These are phyloP conservation scores for Annulohypoxylon truncatum DNA, from an alignment of 2,329 filamentous ascomycete genomes.

Conservation along the genomic window DNA sequence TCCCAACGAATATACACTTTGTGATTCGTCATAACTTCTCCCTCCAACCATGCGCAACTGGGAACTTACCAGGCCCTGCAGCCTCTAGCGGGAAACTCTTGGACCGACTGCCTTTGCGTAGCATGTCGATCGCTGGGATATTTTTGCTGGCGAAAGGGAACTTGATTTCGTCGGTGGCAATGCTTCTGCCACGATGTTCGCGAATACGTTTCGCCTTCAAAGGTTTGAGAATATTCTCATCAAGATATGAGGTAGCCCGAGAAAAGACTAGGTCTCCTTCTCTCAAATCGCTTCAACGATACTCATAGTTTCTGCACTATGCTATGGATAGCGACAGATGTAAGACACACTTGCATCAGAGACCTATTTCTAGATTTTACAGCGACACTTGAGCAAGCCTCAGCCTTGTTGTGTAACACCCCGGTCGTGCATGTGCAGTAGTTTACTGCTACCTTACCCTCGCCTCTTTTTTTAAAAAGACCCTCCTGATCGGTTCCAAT, in stretches of 20 bases:
- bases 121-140: conserved; percentile 28
- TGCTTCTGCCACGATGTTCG: conserved; percentile 31
- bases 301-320: conserved; percentile 12
- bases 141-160: conserved; percentile 23
- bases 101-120: conserved; percentile 26
- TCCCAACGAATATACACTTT: conserved; percentile 37
- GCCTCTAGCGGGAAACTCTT: conserved; percentile 15
- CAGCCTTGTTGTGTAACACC: conserved; percentile 43
- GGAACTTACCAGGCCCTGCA: conserved; percentile 12
- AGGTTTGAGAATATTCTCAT: not conserved
- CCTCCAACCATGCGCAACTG: conserved; percentile 13
- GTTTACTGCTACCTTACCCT: conserved; percentile 32
- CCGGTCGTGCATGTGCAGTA: conserved; percentile 30
- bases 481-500: conserved; percentile 35
- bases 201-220: conserved; percentile 19
- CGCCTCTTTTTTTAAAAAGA: conserved; percentile 42
- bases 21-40: conserved; percentile 39
- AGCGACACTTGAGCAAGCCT: conserved; percentile 33
- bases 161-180: conserved; percentile 43
- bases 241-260: conserved; percentile 21
- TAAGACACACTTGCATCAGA: conserved; percentile 28
- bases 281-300: not conserved
- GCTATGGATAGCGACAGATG: conserved; percentile 32
- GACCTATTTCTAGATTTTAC: conserved; percentile 43
- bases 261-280: not conserved